These are phyloP conservation scores for Vigna angularis DNA, from an alignment of 306 rosid species.

Conservation along the genomic window DNA sequence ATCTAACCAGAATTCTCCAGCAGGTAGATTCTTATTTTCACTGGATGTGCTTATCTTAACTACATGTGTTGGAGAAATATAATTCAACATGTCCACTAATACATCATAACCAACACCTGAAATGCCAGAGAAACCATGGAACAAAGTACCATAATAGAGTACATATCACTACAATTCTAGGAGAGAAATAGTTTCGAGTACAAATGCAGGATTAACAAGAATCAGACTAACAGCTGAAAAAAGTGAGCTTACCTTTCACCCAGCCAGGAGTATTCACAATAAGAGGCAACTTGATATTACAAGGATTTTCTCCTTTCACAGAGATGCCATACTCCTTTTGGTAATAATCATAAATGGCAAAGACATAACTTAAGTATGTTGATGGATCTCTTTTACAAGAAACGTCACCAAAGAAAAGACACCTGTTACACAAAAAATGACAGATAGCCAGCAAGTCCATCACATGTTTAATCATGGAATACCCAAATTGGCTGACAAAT, in stretches of 20 bases:
- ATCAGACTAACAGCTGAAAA: slow-evolving; percentile 17
- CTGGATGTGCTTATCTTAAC: slow-evolving; percentile 75
- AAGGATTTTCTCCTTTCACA: slow-evolving; percentile 46
- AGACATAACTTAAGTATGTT: slow-evolving; percentile 58
- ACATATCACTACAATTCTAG: slow-evolving; percentile 21
- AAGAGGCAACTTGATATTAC: slow-evolving; percentile 73
- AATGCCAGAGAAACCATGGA: slow-evolving; percentile 40
- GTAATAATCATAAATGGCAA: slow-evolving; percentile 67
- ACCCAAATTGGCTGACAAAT: slow-evolving; percentile 19
- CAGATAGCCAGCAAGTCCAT: slow-evolving; percentile 38
- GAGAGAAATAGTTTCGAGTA: slow-evolving; percentile 8
- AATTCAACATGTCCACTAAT: slow-evolving; percentile 77
- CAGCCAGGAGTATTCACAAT: slow-evolving; percentile 92
- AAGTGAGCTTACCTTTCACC: slow-evolving; percentile 78
- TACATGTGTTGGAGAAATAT: slow-evolving; percentile 76
- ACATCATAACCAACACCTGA: slow-evolving; percentile 84
- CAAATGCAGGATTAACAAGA: no score
- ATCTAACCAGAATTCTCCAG: slow-evolving; percentile 82
- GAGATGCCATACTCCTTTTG: slow-evolving; percentile 51
- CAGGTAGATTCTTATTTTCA: slow-evolving; percentile 77
- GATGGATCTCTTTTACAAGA: slow-evolving; percentile 81
- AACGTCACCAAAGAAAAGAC: slow-evolving; percentile 88
- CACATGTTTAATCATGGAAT: slow-evolving; percentile 22
- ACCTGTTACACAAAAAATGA: slow-evolving; percentile 53
- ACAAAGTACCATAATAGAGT: slow-evolving; percentile 10